Conservation (phyloP, 192 early-diverging fungal genomes). For the Physocladia obscura region DNA sequence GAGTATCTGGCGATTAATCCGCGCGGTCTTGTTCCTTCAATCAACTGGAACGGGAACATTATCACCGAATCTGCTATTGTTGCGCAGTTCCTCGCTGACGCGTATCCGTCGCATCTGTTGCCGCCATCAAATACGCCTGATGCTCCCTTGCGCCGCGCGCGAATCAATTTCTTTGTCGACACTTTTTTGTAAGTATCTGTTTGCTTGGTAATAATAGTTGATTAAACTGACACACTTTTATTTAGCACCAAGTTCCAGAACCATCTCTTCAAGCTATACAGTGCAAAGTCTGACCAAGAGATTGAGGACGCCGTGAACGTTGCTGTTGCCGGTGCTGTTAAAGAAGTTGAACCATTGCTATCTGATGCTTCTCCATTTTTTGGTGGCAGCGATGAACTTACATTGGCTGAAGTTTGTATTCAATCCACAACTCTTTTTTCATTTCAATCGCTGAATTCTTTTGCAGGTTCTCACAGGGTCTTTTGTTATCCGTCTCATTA, state of each 20-base stretch:
- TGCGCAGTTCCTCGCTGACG: constrained; percentile 64
- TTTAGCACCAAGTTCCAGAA: constrained; percentile 3
- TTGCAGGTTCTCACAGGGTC: constrained; percentile 4
- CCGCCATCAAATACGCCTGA: background rate
- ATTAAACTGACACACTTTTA: no score
- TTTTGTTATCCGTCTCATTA: background rate
- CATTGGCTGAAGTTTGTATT: background rate
- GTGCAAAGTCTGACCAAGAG: background rate
- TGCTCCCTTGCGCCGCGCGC: background rate
- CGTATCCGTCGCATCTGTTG: constrained; percentile 40
- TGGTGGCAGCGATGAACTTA: constrained; percentile 2
- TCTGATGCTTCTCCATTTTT: background rate
- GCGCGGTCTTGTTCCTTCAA: constrained; percentile 66
- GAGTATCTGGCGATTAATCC: constrained; percentile 67
- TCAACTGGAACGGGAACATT: constrained; percentile 51
- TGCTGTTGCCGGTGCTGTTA: background rate
- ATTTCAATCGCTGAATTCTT: no score
- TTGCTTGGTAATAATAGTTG: no score
- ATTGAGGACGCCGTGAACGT: background rate
- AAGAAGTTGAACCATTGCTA: background rate
- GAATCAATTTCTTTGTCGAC: constrained; percentile 1
- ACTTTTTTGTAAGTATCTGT: background rate
- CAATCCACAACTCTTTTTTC: no score
- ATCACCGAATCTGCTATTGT: constrained; percentile 69
- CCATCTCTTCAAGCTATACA: constrained; percentile 4